Conservation (phyloP, 1,284 basidiomycete species). For the Heliocybe sulcata region DNA sequence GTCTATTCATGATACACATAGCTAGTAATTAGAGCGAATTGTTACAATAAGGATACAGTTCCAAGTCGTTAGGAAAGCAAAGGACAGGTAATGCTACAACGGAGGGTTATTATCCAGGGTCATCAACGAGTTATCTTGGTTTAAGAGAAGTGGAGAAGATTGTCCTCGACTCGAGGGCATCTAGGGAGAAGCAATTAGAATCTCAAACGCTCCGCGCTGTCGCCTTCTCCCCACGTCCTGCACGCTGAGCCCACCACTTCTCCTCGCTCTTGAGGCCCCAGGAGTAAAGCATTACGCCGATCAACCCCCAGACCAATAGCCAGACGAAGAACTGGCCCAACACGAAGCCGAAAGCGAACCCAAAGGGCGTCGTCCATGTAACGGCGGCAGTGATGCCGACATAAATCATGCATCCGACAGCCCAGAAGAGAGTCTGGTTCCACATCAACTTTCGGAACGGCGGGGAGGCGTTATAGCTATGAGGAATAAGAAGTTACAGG, state of each 20-base stretch:
- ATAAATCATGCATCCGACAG: background rate
- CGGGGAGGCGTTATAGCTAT: background rate
- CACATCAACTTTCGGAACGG: background rate
- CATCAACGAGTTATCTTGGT: background rate
- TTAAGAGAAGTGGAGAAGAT: background rate
- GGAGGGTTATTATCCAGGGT: too few species aligned
- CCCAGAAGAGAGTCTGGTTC: background rate
- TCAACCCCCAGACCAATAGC: background rate
- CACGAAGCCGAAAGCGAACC: background rate
- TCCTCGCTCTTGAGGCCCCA: background rate
- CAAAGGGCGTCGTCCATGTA: background rate
- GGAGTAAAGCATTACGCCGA: background rate
- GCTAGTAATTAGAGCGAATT: background rate
- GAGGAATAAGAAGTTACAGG: background rate
- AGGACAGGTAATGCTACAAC: background rate
- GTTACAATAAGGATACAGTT: background rate
- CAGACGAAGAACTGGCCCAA: background rate
- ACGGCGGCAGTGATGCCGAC: background rate
- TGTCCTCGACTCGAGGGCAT: background rate
- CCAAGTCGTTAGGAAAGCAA: background rate
- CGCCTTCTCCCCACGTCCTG: background rate
- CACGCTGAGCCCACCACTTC: background rate
- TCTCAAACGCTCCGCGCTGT: background rate
- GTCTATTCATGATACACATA: background rate
- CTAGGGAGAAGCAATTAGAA: background rate